Conservation (phyloP, 1,139 yeast species). For the Zhuliangozyma parablackwelliae region DNA sequence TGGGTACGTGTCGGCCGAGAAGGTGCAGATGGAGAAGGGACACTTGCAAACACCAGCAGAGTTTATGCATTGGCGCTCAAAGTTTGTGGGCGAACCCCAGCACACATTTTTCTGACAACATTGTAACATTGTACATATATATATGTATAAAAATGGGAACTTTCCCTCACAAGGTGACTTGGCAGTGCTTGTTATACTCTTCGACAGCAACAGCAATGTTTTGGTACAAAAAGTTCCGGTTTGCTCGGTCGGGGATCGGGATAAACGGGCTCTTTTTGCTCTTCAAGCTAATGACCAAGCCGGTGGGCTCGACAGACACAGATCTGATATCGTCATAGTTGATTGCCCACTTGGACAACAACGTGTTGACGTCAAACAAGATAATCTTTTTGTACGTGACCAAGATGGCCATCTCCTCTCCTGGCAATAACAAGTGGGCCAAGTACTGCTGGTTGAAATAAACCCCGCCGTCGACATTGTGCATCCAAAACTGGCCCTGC, state of each 20-base stretch:
- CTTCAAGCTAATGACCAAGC: conserved; percentile 65
- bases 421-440: conserved; percentile 81
- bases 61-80: conserved; percentile 7
- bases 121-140: conserved; percentile 1
- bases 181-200: conserved; percentile 66
- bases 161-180: conserved; percentile 26
- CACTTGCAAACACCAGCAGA: conserved; percentile 37
- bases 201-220: conserved; percentile 78
- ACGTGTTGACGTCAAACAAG: conserved; percentile 59
- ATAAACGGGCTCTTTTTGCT: conserved; percentile 66
- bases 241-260: conserved; percentile 68
- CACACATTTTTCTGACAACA: conserved; percentile 6
- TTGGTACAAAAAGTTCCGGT: conserved; percentile 64
- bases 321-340: conserved; percentile 57
- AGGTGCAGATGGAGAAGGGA: conserved; percentile 53
- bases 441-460: conserved; percentile 69
- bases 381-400: conserved; percentile 72
- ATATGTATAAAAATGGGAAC: not conserved
- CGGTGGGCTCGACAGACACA: conserved; percentile 75
- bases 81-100: conserved; percentile 10
- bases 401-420: conserved; percentile 71
- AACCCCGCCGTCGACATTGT: conserved; percentile 75
- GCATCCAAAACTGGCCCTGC: conserved; percentile 92
- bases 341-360: conserved; percentile 65
- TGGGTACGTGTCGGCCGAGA: conserved; percentile 32